A percentile compares a stretch with the other conserved stretches of the same genome.
Evolutionary conservation across 805 yeast species (phyloP).

Genomic region (Candida piceae): DNA sequence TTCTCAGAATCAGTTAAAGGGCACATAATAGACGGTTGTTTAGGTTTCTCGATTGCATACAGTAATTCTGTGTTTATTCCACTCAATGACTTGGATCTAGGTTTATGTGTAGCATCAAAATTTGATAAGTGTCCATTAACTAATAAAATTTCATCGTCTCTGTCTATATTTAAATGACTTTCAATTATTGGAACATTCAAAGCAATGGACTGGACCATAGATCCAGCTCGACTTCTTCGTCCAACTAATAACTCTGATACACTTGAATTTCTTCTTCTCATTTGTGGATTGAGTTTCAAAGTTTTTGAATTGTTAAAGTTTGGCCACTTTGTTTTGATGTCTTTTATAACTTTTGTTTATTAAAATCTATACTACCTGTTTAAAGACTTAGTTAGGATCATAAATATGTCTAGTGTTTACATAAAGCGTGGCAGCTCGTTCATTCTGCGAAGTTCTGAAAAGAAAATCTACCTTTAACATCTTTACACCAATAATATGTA

Average conservation of each 20-base stretch:
- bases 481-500: too few relatives aligned
- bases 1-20: conserved; percentile 39
- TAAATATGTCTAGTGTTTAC: too few relatives aligned
- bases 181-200: conserved; percentile 41
- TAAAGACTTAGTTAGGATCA: too few relatives aligned
- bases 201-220: conserved; percentile 61
- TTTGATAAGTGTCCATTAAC: background rate
- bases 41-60: background rate
- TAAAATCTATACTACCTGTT: too few relatives aligned
- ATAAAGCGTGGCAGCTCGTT: too few relatives aligned
- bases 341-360: too few relatives aligned
- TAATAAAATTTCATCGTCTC: background rate
- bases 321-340: too few relatives aligned
- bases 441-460: too few relatives aligned
- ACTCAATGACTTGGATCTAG: conserved; percentile 12
- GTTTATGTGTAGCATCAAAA: background rate
- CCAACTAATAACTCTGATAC: conserved; percentile 16
- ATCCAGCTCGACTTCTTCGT: conserved; percentile 45
- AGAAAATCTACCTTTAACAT: too few relatives aligned
- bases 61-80: too few relatives aligned
- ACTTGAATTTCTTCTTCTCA: conserved; percentile 22
- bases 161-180: conserved; percentile 10
- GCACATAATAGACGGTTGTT: conserved; percentile 10
- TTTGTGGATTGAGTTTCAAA: too few relatives aligned
- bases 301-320: too few relatives aligned